Evolutionary conservation across 2,329 filamentous ascomycete genomes (phyloP).

Genomic region (Aspergillus arachidicola): DNA sequence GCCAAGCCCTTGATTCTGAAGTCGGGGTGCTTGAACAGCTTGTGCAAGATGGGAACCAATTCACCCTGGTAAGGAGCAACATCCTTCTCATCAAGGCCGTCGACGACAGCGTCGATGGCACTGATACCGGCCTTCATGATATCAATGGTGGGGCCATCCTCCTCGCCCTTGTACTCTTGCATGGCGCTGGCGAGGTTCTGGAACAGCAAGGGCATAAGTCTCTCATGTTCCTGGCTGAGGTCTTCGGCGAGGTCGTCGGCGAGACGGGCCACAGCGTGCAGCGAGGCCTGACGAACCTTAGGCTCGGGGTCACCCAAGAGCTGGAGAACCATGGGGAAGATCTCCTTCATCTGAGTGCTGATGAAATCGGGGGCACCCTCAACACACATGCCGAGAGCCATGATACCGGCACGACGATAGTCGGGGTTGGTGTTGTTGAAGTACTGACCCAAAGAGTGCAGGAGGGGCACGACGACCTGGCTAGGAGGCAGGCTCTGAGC

Average conservation of each 20-base stretch:
- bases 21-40: constrained; percentile 80
- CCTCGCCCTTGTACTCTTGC: constrained; percentile 63
- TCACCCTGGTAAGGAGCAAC: constrained; percentile 80
- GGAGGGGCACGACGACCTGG: constrained; percentile 89
- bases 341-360: constrained; percentile 82
- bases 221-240: constrained; percentile 80
- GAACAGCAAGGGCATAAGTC: constrained; percentile 79
- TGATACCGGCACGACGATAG: constrained; percentile 84
- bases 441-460: constrained; percentile 82
- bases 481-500: constrained; percentile 86
- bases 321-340: constrained; percentile 81
- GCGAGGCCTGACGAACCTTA: constrained; percentile 81
- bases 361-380: constrained; percentile 98
- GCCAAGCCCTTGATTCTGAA: constrained; percentile 87
- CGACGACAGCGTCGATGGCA: constrained; percentile 87
- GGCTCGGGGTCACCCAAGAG: constrained; percentile 81
- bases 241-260: constrained; percentile 94
- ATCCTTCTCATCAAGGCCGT: constrained; percentile 69
- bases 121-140: constrained; percentile 89
- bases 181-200: constrained; percentile 86
- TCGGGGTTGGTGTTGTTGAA: constrained; percentile 74
- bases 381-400: constrained; percentile 89
- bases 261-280: constrained; percentile 84
- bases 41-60: constrained; percentile 81
- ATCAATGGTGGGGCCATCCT: constrained; percentile 74